phyloP scores from a whole-genome alignment of 192 early-diverging fungal species.

The Piromyces finnis region DNA sequence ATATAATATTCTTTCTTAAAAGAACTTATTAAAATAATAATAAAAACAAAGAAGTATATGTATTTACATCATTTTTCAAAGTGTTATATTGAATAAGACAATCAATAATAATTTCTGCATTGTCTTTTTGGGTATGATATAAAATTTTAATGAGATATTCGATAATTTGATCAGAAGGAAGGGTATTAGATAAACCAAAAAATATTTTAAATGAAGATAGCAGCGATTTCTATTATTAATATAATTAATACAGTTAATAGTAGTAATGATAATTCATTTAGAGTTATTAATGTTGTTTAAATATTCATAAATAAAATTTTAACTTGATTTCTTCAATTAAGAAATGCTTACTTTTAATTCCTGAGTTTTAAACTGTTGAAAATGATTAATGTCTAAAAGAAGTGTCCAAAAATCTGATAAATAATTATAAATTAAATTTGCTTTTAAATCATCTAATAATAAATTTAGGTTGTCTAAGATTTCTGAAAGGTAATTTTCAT shows the following conservation, averaged over 20 bases:
- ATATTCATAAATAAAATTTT: too few relatives aligned
- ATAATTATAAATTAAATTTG: neutral
- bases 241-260: too few relatives aligned
- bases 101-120: neutral
- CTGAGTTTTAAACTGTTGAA: neutral
- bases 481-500: neutral
- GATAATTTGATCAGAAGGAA: neutral
- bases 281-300: too few relatives aligned
- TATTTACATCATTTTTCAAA: neutral
- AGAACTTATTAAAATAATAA: too few relatives aligned
- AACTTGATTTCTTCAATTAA: too few relatives aligned
- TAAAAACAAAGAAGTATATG: too few relatives aligned
- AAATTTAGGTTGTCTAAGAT: neutral
- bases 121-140: neutral
- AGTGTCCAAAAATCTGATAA: neutral
- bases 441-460: neutral
- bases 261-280: too few relatives aligned
- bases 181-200: neutral
- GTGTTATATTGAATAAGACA: neutral
- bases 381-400: neutral
- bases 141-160: neutral
- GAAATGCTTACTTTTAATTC: neutral
- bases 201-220: neutral
- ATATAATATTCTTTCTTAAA: too few relatives aligned
- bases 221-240: neutral